Evolutionary conservation across 2,329 filamentous ascomycete genomes (phyloP), one percentile per base, ranked within the genome.

Genomic region (Colletotrichum navitas): DNA sequence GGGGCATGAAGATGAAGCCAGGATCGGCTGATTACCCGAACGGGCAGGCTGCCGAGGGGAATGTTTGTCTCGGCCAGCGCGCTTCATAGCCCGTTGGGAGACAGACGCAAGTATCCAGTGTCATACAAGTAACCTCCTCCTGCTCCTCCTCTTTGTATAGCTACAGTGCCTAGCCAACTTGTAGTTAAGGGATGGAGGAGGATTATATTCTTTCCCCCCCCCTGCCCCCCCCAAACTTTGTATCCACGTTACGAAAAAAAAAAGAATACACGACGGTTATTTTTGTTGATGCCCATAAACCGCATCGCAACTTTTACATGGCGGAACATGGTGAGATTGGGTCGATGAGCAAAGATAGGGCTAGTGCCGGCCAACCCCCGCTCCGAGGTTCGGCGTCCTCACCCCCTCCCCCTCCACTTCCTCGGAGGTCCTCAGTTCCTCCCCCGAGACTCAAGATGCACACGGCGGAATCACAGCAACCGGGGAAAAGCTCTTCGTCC

Each of bases 361-460:
- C 34, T 18, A 41, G 52, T 8, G 55, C 36, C 55, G 34, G 55
- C n/a, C 14, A 41, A 39, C 10, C 21, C 12, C 65, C 65, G 51
- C 65, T 68, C 65, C 65, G 65, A 68, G 32, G 18, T 41, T 68
- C 58, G 65, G 65, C 62, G 49, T 18, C 58, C 49, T 29, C 32
- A 3, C 1, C 14, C 12, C 11, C n/a, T 7, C 11, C 49, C 29
- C 58, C 32, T 55, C 29, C 36, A n/a, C 39, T 16, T 10, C 54
- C 43, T n/a, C 16, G 21, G 14, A 8, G 21, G 51, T 12, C 29
- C 63, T 45, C 41, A 39, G 36, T 24, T 43, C 41, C 32, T 0
- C 34, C 34, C 36, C 49, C 49, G 41, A 68, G 49, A 63, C 12
- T 41, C 39, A 14, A 18, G 29, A 62, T 36, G 39, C 34, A 63